Base-by-base conservation (phyloP, 441 rosid genomes). In the Iberis amara region DNA sequence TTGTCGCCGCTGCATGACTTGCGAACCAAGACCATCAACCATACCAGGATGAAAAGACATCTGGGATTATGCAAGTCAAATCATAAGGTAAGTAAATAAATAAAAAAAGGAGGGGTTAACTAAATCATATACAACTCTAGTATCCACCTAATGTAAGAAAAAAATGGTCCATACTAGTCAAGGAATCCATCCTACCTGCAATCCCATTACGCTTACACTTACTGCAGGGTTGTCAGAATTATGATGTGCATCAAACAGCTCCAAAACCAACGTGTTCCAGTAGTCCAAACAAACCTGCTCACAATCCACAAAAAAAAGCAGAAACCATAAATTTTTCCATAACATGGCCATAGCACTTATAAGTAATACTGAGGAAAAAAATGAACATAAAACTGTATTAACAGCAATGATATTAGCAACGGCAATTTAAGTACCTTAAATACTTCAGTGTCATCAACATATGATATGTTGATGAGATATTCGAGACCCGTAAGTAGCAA, bases 381-480 rank as follows among this genome's bases (percentile, higher is more conserved):
- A 13, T 26, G 47, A 21, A 28, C 39, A 26, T 6, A n/a, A 2
- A 35, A 36, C 10, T 8, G 27, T 26, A 43, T 43, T 36, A 32
- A 54, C 38, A 33, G 3, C 4, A 33, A 10, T 10, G 10, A 8
- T 33, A 33, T 9, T 10, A 33, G 11, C 3, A 49, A 44, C 2
- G 23, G 24, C 11, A 24, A 24, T 33, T 5, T 8, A 42, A 13
- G 45, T 59, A 89, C 97, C 97, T 89, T 89, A 52, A 89, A 89
- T 49, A 89, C 97, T 66, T 89, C 96, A 3, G 94, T 89, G 74
- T 89, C 97, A 69, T 89, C 96, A 32, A 84, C 96, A 71, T 84
- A 89, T 30, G 96, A 89, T 35, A 86, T 82, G 49, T 64, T 79
- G 41, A 82, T 79, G 18, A 89, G 76, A 75, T 89, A 89, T 42